Base-by-base conservation (phyloP, 1,139 yeast genomes). In the Candida sanyaensis region DNA sequence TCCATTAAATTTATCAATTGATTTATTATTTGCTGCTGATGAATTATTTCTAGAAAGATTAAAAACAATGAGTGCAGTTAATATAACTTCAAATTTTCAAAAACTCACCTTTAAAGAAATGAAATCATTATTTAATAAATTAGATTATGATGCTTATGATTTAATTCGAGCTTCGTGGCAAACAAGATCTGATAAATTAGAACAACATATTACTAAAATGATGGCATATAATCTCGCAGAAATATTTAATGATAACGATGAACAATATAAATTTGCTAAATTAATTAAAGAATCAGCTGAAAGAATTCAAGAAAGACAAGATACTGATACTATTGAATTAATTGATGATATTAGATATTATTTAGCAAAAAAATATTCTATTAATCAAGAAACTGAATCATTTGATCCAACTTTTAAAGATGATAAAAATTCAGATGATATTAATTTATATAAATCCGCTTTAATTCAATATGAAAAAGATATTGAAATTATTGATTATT, bases 271-370 rank as follows among this genome's bases (percentile, higher is more conserved):
- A 33, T 53, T 73, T 13, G 51, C 60, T 7, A 48, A 42, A 1
- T 52, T 73, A 13, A 64, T 74, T 11, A 43, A 42, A 56, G 73
- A 73, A 43, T 79, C 87, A 59, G 87, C 95, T 0, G 58, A 62
- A 10, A 69, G 90, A 56, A 86, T 88, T 48, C 61, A 74, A 23
- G 68, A 66, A 13, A 75, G 95, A 61, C 84, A 88, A 56, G 88
- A 81, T 50, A 84, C 88, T 0, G 96, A 88, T 65, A 85, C 95
- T 1, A 85, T 88, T 61, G 96, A 88, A 58, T 68, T 88, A 54
- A 71, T 88, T 37, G 96, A 88, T 65, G 96, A 88, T 65, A 83
- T 88, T 9, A 71, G 92, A 51, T 88, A 77, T 62, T 86, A 83
- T 55, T 63, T 88, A 47, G 66, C 77, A 3, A 75, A 77, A 58